These are phyloP conservation scores for Pyrenophora graminea DNA, from an alignment of 2,329 filamentous ascomycete genomes.

Conservation along the genomic window DNA sequence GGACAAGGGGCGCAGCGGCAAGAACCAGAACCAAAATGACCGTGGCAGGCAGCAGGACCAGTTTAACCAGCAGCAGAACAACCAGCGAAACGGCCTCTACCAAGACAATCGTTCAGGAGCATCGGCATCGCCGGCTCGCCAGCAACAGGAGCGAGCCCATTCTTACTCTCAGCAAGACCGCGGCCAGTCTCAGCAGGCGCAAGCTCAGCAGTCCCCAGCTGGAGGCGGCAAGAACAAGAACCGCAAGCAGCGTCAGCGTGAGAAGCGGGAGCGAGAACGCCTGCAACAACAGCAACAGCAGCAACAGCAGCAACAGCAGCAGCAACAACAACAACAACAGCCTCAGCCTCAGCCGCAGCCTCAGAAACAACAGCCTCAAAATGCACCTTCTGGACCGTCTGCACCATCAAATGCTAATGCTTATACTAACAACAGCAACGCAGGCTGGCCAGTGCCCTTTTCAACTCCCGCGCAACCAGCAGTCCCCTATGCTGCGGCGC, in stretches of 20 bases:
- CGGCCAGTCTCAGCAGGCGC: background rate
- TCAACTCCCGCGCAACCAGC: slow-evolving; percentile 24
- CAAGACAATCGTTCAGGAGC: slow-evolving; percentile 29
- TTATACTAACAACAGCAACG: slow-evolving; percentile 26
- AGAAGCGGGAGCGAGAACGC: slow-evolving; percentile 33
- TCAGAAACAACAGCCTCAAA: slow-evolving; percentile 17
- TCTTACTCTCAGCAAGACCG: slow-evolving; percentile 14
- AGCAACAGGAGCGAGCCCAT: slow-evolving; percentile 35
- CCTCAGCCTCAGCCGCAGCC: slow-evolving; percentile 16
- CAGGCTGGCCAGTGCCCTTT: slow-evolving; percentile 28
- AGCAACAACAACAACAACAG: slow-evolving; percentile 15
- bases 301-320: slow-evolving; percentile 20
- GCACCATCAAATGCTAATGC: slow-evolving; percentile 24
- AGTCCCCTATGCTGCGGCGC: slow-evolving; percentile 17
- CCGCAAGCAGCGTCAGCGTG: slow-evolving; percentile 35
- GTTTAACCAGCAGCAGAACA: slow-evolving; percentile 10
- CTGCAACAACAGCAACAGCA: slow-evolving; percentile 14
- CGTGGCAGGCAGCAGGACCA: slow-evolving; percentile 29
- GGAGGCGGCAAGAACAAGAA: slow-evolving; percentile 37
- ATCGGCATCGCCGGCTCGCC: slow-evolving; percentile 24
- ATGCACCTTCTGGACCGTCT: slow-evolving; percentile 26
- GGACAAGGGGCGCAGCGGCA: slow-evolving; percentile 30
- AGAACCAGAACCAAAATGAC: slow-evolving; percentile 31
- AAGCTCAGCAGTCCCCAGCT: slow-evolving; percentile 28
- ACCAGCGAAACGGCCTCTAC: slow-evolving; percentile 25